Percentiles rank a stretch among this genome's conserved stretches.
These are phyloP conservation scores for Thinopyrum elongatum DNA, from an alignment of 176 grass and related monocot genomes.

Conservation along the genomic window DNA sequence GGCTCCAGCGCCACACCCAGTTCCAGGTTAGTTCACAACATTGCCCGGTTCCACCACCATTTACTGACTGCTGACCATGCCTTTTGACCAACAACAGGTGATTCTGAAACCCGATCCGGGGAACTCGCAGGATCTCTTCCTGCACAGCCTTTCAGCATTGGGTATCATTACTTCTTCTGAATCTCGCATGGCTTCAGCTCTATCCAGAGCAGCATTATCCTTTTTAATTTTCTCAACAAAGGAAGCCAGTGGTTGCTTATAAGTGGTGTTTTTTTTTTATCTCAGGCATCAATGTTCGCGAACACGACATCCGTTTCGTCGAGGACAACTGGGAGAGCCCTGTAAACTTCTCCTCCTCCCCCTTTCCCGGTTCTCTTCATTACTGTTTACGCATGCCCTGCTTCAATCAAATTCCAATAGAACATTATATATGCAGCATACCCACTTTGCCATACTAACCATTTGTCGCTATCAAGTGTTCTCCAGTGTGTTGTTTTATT, in stretches of 20 bases:
- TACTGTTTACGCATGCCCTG: not conserved
- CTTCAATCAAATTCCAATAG: not conserved
- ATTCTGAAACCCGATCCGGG: conserved; percentile 93
- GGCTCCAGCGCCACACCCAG: conserved; percentile 91
- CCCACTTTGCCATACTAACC: not conserved
- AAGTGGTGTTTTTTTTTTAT: not conserved
- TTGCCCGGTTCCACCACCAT: no score
- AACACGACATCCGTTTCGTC: conserved; percentile 96
- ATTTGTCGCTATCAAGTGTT: no score
- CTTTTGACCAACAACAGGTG: conserved; percentile 55
- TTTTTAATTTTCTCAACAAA: not conserved
- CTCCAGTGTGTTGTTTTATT: not conserved
- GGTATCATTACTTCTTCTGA: conserved; percentile 33
- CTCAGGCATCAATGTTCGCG: conserved; percentile 69
- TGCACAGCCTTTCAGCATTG: conserved; percentile 84
- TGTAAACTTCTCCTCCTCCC: conserved; percentile 35
- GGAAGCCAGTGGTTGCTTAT: not conserved
- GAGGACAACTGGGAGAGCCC: conserved; percentile 99
- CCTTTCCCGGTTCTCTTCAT: not conserved
- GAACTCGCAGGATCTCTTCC: conserved; percentile 91
- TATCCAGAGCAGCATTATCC: not conserved
- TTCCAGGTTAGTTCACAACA: conserved; percentile 57
- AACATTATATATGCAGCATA: not conserved
- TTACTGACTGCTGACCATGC: not conserved
- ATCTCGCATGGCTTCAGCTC: not conserved